Percentiles rank a stretch among this genome's conserved stretches.
phyloP scores from a whole-genome alignment of 129 eudicot species.

The Centella asiatica region DNA sequence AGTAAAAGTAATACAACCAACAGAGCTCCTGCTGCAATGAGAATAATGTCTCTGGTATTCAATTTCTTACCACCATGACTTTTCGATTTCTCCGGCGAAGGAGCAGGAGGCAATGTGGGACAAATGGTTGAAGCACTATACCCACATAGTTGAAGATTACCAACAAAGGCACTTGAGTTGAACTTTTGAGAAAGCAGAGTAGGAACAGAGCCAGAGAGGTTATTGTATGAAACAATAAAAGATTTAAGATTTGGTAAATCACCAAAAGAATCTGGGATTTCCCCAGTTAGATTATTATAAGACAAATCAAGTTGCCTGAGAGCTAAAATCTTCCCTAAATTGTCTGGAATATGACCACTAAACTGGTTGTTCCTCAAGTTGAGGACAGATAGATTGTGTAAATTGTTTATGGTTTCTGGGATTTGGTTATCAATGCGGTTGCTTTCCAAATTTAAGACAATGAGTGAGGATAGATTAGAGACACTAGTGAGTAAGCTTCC shows the following conservation, averaged over 20 bases:
- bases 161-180: conserved; percentile 68
- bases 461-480: conserved; percentile 29
- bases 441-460: conserved; percentile 14
- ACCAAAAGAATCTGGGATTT: conserved; percentile 50
- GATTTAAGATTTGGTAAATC: conserved; percentile 37
- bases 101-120: conserved; percentile 36
- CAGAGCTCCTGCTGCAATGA: conserved; percentile 74
- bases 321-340: conserved; percentile 35
- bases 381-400: conserved; percentile 31
- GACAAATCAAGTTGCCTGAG: conserved; percentile 48
- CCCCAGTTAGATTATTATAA: conserved; percentile 56
- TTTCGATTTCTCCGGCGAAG: conserved; percentile 15
- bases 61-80: conserved; percentile 25
- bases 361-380: conserved; percentile 35
- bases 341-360: conserved; percentile 38
- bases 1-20: conserved; percentile 43
- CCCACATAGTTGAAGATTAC: conserved; percentile 77
- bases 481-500: conserved; percentile 45
- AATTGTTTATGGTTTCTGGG: not conserved
- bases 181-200: conserved; percentile 42
- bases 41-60: conserved; percentile 66
- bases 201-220: conserved; percentile 73
- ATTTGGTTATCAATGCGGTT: conserved; percentile 35
- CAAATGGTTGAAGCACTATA: conserved; percentile 51
- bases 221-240: conserved; percentile 56